These are phyloP conservation scores for Usnea hakonensis DNA, from an alignment of 495 filamentous ascomycete species.

Conservation along the genomic window DNA sequence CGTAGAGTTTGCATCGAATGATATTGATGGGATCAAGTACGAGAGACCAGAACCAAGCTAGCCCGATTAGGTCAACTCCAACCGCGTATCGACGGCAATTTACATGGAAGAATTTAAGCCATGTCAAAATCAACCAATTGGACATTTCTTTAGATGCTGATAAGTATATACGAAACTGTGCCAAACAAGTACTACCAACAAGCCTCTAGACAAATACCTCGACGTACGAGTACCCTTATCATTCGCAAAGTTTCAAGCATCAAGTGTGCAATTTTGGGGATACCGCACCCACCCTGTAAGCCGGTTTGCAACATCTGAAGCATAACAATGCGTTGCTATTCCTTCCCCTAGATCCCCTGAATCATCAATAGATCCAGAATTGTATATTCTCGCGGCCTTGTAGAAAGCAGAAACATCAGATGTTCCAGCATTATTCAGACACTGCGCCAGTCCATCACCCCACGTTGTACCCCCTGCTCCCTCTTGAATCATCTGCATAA, in stretches of 20 bases:
- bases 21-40: not conserved
- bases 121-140: not conserved
- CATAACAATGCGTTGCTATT: constrained; percentile 48
- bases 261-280: constrained; percentile 21
- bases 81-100: not conserved
- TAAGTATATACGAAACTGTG: not conserved
- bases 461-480: constrained; percentile 33
- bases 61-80: not conserved
- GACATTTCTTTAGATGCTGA: not conserved
- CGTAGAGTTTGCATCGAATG: not conserved
- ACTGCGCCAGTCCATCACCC: constrained; percentile 39
- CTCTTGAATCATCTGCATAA: constrained; percentile 44
- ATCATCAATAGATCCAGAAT: constrained; percentile 44
- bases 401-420: constrained; percentile 38
- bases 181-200: not conserved
- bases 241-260: not conserved
- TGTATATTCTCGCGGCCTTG: constrained; percentile 47
- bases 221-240: not conserved
- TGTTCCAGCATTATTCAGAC: constrained; percentile 27
- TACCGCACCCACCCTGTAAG: constrained; percentile 40
- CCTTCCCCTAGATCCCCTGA: constrained; percentile 43
- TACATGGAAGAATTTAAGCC: not conserved
- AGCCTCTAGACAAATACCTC: not conserved
- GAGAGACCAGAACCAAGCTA: not conserved
- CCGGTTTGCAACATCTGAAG: constrained; percentile 51